Evolutionary conservation across 2,329 filamentous ascomycete genomes (phyloP), one percentile per base, ranked within the genome.

Genomic region (Phialophora macrospora): DNA sequence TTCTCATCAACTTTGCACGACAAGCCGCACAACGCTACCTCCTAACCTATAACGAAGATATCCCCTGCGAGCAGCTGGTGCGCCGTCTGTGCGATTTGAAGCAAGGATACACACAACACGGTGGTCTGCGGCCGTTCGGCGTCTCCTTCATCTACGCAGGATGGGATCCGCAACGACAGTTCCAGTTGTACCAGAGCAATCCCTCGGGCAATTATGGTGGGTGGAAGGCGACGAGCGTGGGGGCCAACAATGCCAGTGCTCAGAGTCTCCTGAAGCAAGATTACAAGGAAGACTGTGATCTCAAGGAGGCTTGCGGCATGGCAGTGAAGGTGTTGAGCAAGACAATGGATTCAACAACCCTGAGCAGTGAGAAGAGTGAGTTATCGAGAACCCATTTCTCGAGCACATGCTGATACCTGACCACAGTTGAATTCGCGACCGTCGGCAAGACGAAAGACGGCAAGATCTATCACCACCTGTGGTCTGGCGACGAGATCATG

Each of bases 121-220:
- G 95, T 85, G 95, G 95, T 83, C 90, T 99, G 65, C 92, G 95
- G 73, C 95, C 95, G 17, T 99, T 99, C 74, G 95, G 95, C 80
- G 95, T 99, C 55, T 97, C 93, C 55, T 98, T 99, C 87, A 98
- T 99, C 85, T 99, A 99, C 78, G 96, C 96, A 57, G 95, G 95
- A 67, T 99, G 93, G 87, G 95, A 99, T 77, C 92, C 92, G 66
- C 91, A 96, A 80, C 87, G 93, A 75, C 90, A 98, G 79, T 99
- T 99, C 85, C 95, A 99, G 84, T 88, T 99, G 69, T 99, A 98
- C 83, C 93, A 98, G 79, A 97, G 93, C 84, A 99, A 99, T 81
- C 95, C 95, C 14, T 96, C 92, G 70, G 95, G 95, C 74, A 99
- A 99, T 84, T 99, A 99, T 78, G 96, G 95, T 70, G 95, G 95